Conservation (phyloP, 2,329 filamentous ascomycete species). For the Botrytis cinerea region DNA sequence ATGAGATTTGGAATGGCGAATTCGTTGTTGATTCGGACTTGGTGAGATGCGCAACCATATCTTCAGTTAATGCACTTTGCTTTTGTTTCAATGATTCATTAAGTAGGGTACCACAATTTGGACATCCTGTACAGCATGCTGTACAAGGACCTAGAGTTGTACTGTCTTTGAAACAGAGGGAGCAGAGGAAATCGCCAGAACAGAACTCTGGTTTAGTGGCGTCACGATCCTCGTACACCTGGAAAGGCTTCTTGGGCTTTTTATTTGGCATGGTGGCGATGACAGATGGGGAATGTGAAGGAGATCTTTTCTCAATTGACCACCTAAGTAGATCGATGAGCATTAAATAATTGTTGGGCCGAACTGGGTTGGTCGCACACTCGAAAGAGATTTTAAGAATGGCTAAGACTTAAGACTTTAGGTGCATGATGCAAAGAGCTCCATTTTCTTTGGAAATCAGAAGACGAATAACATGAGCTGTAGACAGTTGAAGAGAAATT, state of each 20-base stretch:
- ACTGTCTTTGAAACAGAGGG: not conserved
- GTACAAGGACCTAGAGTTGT: not conserved
- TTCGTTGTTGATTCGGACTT: not conserved
- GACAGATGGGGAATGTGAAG: not conserved
- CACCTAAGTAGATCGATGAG: not conserved
- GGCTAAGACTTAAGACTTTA: not conserved
- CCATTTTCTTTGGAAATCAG: not conserved
- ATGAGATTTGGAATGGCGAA: not conserved
- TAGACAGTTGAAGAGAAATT: not conserved
- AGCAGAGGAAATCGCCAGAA: not conserved
- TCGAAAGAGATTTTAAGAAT: not conserved
- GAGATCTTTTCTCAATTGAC: not conserved
- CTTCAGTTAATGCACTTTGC: too few relatives aligned
- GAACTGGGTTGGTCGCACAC: not conserved
- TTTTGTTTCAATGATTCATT: not conserved
- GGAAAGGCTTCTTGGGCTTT: not conserved
- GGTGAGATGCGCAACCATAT: not conserved
- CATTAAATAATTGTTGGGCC: not conserved
- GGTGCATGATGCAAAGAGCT: not conserved
- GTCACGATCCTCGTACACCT: conserved; percentile 1
- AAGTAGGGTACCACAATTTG: not conserved
- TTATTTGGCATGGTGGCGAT: not conserved
- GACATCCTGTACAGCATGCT: not conserved
- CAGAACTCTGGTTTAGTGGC: not conserved
- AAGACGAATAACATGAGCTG: not conserved